Conservation (phyloP, 106 monocot species). For the Allium cepa region DNA sequence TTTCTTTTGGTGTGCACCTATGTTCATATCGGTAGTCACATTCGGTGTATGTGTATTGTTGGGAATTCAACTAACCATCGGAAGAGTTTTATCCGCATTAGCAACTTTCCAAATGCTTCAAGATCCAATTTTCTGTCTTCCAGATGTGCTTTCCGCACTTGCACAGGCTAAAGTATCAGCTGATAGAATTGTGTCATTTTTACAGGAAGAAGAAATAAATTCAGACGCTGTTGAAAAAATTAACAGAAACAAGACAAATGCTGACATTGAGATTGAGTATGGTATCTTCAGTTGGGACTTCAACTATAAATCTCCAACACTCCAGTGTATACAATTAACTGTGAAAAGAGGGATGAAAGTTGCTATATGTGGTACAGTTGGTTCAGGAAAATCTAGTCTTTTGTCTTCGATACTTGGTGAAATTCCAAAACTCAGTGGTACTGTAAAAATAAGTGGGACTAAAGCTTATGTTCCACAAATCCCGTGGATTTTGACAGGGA, state of each 20-base stretch:
- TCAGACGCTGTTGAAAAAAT: slow-evolving; percentile 39
- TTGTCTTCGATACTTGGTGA: slow-evolving; percentile 75
- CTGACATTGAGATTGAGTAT: slow-evolving; percentile 52
- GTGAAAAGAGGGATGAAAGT: slow-evolving; percentile 81
- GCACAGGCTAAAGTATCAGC: slow-evolving; percentile 81
- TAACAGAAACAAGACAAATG: slow-evolving; percentile 26
- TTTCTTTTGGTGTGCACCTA: slow-evolving; percentile 76
- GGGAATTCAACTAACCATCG: slow-evolving; percentile 79
- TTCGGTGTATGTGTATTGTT: slow-evolving; percentile 70
- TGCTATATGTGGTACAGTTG: slow-evolving; percentile 81
- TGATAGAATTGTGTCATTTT: slow-evolving; percentile 64
- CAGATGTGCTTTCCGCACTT: slow-evolving; percentile 68
- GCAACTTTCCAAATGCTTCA: slow-evolving; percentile 89
- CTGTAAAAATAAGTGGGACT: slow-evolving; percentile 55
- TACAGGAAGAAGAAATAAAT: slow-evolving; percentile 64
- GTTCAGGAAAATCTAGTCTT: slow-evolving; percentile 77
- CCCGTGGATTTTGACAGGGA: slow-evolving; percentile 83
- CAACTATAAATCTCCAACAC: slow-evolving; percentile 34
- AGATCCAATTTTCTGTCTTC: slow-evolving; percentile 81
- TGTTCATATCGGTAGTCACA: slow-evolving; percentile 63
- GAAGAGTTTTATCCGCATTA: slow-evolving; percentile 65
- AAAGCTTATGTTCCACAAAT: slow-evolving; percentile 87
- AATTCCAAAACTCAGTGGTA: slow-evolving; percentile 64
- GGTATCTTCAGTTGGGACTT: slow-evolving; percentile 69
- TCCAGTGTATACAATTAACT: slow-evolving; percentile 39